phyloP scores from a whole-genome alignment of 1,139 yeast genomes.

The Suhomyces terraborum region DNA sequence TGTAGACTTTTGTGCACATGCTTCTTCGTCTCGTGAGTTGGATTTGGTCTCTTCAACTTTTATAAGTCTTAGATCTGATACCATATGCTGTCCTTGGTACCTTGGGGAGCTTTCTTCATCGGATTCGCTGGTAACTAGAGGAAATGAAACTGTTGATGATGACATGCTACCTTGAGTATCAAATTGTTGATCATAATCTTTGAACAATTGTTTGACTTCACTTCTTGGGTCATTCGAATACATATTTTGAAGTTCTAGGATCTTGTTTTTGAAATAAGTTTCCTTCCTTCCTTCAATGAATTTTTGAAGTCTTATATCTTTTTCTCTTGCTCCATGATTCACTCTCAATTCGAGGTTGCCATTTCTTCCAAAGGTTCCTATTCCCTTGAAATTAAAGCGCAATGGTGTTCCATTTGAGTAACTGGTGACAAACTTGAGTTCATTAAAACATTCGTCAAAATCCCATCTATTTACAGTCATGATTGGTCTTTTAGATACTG shows the following conservation, averaged over 20 bases:
- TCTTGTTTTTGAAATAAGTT: constrained; percentile 22
- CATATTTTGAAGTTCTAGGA: constrained; percentile 24
- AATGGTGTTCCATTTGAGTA: neutral
- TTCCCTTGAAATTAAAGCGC: constrained; percentile 17
- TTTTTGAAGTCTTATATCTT: constrained; percentile 27
- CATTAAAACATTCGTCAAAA: constrained; percentile 33
- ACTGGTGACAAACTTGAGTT: constrained; percentile 23
- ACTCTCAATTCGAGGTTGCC: constrained; percentile 3
- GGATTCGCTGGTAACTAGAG: neutral
- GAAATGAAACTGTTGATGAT: neutral
- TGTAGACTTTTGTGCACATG: neutral
- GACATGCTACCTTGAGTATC: constrained; percentile 5
- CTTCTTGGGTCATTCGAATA: constrained; percentile 13
- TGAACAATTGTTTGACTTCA: constrained; percentile 5
- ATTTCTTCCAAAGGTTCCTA: constrained; percentile 10
- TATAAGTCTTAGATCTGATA: too few relatives aligned
- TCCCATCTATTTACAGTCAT: constrained; percentile 39
- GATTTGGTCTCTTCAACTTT: too few relatives aligned
- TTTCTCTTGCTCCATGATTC: constrained; percentile 11
- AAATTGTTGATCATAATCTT: constrained; percentile 2
- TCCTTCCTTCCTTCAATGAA: constrained; percentile 32
- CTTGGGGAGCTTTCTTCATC: constrained; percentile 4
- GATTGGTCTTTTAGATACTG: constrained; percentile 23
- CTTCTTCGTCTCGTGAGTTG: too few relatives aligned
- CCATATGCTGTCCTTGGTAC: too few relatives aligned